Evolutionary conservation across 768 basidiomycete genomes (phyloP).

Genomic region (Amanita phalloides): DNA sequence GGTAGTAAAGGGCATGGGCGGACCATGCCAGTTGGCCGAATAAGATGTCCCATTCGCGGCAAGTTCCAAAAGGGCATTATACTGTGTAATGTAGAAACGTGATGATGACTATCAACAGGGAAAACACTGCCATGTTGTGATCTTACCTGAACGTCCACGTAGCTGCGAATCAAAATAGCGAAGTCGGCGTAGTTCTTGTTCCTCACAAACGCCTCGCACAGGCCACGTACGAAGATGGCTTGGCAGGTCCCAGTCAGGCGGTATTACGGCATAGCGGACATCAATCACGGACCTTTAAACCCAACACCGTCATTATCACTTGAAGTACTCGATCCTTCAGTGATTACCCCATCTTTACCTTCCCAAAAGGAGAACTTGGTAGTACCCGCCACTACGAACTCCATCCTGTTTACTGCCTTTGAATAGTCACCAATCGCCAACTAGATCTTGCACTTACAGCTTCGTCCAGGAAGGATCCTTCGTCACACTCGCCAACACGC

Average conservation of each 20-base stretch:
- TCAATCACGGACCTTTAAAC: conserved; percentile 32
- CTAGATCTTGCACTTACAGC: conserved; percentile 20
- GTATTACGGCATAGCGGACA: neutral
- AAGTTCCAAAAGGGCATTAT: conserved; percentile 38
- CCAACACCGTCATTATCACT: conserved; percentile 36
- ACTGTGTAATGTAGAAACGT: conserved; percentile 16
- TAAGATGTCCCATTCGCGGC: conserved; percentile 32
- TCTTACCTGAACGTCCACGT: conserved; percentile 39
- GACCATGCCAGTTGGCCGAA: conserved; percentile 36
- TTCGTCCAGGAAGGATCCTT: conserved; percentile 28
- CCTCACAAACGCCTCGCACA: conserved; percentile 33
- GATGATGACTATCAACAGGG: neutral
- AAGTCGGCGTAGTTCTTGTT: conserved; percentile 26
- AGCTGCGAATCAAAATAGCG: conserved; percentile 32
- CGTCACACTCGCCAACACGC: conserved; percentile 31
- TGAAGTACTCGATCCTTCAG: conserved; percentile 32
- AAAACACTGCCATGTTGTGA: neutral
- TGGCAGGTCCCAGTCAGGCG: neutral
- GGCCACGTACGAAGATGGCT: conserved; percentile 34
- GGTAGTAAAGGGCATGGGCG: conserved; percentile 30
- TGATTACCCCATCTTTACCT: conserved; percentile 38
- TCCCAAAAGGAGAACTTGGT: conserved; percentile 37
- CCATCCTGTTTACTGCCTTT: neutral
- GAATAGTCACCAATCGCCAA: neutral
- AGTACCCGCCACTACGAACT: conserved; percentile 9